Base-by-base conservation (phyloP, 371 early-diverging fungal genomes). In the Rhizopus arrhizus region DNA sequence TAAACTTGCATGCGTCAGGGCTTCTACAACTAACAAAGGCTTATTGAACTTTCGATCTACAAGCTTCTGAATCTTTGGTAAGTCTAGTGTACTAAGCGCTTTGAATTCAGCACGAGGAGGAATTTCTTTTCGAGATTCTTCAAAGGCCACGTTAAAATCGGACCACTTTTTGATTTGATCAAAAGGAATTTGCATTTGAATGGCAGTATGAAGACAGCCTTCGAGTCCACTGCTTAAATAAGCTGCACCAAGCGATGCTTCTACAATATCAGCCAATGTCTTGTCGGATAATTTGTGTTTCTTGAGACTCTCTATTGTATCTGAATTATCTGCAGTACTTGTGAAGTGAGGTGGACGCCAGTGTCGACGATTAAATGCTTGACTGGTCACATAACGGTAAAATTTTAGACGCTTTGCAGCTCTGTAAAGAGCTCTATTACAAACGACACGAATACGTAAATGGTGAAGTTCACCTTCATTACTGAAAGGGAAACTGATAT, bases 201-300 rank as follows among this genome's bases (percentile, higher is more conserved):
- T 82, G 15, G 87, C 86, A 16, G 83, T 74, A 45, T 72, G 67
- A 10, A 93, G 73, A 0, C 89, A 95, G 1, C 78, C 82, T 32
- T 74, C 78, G 1, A 79, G 68, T 0, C 93, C 93, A 10, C 83
- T 78, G 35, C 81, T 75, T 2, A 87, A 38, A 45, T 86, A 81
- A 13, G 88, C 83, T 0, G 96, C 96, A 0, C 96, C 97, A 28
- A 98, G 69, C 4, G 91, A 70, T 0, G 96, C 93, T 69, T 97
- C 97, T 0, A 97, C 85, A 41, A 92, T 74, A 80, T 97, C 97
- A 1, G 97, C 97, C 36, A 94, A 68, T 0, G 86, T 86, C 62
- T 97, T 95, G 59, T 93, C 90, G 1, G 91, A 89, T 11, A 92
- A 65, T 45, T 56, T 69, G 56, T 86, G 83, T 2, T 58, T 55